Conservation (phyloP, 768 basidiomycete genomes). For the Phanerodontia chrysosporium region DNA sequence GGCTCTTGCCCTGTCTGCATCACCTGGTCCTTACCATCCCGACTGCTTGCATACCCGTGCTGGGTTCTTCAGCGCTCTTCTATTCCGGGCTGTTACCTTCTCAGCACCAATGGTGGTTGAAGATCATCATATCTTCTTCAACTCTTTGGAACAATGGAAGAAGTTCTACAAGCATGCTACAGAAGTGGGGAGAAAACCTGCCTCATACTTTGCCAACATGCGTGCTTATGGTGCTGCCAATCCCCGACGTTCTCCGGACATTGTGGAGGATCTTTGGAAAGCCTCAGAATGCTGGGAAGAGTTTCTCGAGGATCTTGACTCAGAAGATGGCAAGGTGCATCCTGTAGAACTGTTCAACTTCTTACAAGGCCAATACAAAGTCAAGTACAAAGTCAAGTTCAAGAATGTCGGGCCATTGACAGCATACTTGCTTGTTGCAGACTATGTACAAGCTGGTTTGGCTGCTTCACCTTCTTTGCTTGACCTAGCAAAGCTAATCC, state of each 20-base stretch:
- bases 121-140: background rate
- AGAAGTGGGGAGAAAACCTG: background rate
- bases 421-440: background rate
- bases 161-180: background rate
- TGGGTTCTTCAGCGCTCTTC: background rate
- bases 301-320: background rate
- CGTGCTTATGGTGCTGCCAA: background rate
- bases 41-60: background rate
- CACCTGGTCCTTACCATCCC: background rate
- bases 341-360: background rate
- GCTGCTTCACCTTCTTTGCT: background rate
- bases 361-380: background rate
- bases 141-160: background rate
- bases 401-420: background rate
- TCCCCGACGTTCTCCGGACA: background rate
- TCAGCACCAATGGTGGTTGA: background rate
- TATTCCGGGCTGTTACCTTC: background rate
- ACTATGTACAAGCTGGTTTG: background rate
- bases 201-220: background rate
- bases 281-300: background rate
- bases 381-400: background rate
- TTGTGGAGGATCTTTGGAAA: background rate
- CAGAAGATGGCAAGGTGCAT: background rate
- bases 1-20: background rate
- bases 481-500: background rate